Conservation (phyloP, 441 rosid genomes). For the Populus hybrid region DNA sequence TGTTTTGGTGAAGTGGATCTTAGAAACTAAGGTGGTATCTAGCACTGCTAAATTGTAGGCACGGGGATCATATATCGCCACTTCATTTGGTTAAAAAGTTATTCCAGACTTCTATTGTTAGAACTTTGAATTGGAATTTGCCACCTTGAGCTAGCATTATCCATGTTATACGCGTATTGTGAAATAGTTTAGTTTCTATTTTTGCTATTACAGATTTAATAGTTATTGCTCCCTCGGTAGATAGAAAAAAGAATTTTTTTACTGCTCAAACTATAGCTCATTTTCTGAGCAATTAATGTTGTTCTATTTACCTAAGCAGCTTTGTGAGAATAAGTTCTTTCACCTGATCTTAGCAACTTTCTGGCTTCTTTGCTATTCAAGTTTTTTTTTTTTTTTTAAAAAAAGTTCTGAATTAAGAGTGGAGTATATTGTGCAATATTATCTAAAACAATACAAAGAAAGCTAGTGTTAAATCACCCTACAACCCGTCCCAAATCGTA, state of each 20-base stretch:
- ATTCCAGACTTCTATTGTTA: not conserved
- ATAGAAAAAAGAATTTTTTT: too few species aligned
- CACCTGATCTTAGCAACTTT: not conserved
- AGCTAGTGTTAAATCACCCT: not conserved
- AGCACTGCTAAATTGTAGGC: not conserved
- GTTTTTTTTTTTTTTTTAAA: too few species aligned
- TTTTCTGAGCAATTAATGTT: not conserved
- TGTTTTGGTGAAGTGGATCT: too few species aligned
- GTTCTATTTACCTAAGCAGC: not conserved
- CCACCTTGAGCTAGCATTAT: not conserved
- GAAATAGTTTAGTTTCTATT: not conserved
- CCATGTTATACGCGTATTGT: not conserved
- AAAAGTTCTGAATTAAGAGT: not conserved
- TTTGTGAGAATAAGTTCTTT: not conserved
- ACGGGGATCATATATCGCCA: not conserved
- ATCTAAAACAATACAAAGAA: not conserved
- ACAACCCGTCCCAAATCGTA: too few species aligned
- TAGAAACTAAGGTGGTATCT: not conserved
- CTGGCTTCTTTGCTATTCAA: not conserved
- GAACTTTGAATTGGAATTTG: not conserved
- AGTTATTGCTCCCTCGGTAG: not conserved
- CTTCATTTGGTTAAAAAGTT: not conserved
- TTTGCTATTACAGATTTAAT: not conserved
- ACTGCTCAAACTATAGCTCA: not conserved
- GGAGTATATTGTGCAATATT: not conserved